These are phyloP conservation scores for Saksenaea vasiformis DNA, from an alignment of 371 early-diverging fungal species.

Conservation along the genomic window DNA sequence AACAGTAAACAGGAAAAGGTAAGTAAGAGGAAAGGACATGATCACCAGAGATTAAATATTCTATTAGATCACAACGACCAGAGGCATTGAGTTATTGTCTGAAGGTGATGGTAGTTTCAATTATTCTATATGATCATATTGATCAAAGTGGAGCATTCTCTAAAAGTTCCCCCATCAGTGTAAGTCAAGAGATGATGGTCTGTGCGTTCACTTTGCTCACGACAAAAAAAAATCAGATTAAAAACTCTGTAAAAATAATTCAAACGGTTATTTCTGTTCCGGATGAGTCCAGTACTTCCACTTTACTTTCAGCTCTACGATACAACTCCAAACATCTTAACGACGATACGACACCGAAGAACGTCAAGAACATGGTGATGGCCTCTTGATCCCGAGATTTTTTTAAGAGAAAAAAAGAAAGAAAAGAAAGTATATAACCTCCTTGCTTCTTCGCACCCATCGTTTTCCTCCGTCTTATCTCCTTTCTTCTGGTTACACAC, in stretches of 20 bases:
- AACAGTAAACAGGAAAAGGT: conserved; percentile 60
- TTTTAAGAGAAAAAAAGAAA: not conserved
- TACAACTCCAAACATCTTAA: conserved; percentile 84
- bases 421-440: not conserved
- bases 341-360: conserved; percentile 80
- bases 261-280: conserved; percentile 49
- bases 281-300: conserved; percentile 53
- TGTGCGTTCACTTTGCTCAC: not conserved
- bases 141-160: conserved; percentile 79
- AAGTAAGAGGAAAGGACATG: not conserved
- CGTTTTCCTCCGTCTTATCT: not conserved
- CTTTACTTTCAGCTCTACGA: conserved; percentile 75
- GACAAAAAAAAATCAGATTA: conserved; percentile 47
- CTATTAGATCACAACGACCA: conserved; percentile 41
- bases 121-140: conserved; percentile 91
- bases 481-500: not conserved
- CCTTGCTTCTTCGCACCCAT: not conserved
- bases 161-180: conserved; percentile 79
- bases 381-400: conserved; percentile 22
- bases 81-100: conserved; percentile 61
- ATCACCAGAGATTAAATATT: conserved; percentile 8
- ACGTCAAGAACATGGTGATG: conserved; percentile 64
- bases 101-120: conserved; percentile 86
- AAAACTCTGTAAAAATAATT: conserved; percentile 73
- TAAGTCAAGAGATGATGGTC: conserved; percentile 33